These are phyloP conservation scores for Avicennia marina DNA, from an alignment of 257 asterid genomes.

Conservation along the genomic window DNA sequence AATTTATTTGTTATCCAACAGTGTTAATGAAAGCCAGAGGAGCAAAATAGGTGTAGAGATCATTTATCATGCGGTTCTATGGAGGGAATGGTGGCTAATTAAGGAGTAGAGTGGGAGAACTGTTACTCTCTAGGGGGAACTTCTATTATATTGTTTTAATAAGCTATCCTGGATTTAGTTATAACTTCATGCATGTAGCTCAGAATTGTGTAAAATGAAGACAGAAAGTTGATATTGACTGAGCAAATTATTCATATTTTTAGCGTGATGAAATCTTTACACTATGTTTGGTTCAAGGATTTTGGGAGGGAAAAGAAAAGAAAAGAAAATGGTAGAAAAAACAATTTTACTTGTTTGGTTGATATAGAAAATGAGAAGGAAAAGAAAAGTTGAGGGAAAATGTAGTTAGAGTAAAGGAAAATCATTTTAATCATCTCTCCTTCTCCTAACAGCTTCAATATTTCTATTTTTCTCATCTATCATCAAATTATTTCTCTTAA, in stretches of 20 bases:
- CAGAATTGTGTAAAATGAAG: constrained; percentile 1
- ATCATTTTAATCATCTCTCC: too few relatives aligned
- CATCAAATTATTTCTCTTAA: too few relatives aligned
- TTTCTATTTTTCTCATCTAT: too few relatives aligned
- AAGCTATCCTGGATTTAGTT: background rate
- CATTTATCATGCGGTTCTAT: constrained; percentile 1
- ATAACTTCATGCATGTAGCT: constrained; percentile 1
- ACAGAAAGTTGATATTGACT: background rate
- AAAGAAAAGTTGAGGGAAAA: too few relatives aligned
- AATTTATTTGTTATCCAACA: background rate
- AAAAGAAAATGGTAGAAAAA: too few relatives aligned
- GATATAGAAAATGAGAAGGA: too few relatives aligned
- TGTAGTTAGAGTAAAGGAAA: too few relatives aligned
- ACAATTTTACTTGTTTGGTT: too few relatives aligned
- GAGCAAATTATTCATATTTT: background rate
- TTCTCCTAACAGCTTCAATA: too few relatives aligned
- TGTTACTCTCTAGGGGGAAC: background rate
- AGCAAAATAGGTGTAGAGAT: background rate
- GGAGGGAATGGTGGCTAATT: constrained; percentile 1
- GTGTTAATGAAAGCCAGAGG: background rate
- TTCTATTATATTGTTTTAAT: background rate
- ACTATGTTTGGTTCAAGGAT: too few relatives aligned
- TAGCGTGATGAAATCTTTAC: background rate
- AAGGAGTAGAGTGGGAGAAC: constrained; percentile 2
- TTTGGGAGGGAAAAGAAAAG: too few relatives aligned